Conservation (phyloP, 2,329 filamentous ascomycete species). For the Phaeosphaeriaceae sp. region DNA sequence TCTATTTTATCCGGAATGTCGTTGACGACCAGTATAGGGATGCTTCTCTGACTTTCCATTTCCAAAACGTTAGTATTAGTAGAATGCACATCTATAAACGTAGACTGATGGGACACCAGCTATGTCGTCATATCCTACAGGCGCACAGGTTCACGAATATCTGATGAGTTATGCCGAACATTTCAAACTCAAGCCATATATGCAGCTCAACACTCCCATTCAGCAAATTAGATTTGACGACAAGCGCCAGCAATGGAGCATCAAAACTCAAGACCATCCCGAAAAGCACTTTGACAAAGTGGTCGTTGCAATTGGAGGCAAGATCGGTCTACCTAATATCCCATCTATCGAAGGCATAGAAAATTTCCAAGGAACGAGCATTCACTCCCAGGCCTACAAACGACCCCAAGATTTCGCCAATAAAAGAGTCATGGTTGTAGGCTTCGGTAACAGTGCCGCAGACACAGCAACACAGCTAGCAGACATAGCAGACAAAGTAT, state of each 20-base stretch:
- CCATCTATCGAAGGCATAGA: conserved; percentile 24
- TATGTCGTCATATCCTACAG: conserved; percentile 23
- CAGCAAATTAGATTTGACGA: conserved; percentile 18
- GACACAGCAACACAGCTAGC: conserved; percentile 31
- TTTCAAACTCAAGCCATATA: conserved; percentile 21
- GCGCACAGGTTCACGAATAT: conserved; percentile 28
- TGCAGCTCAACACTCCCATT: conserved; percentile 20
- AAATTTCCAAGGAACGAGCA: conserved; percentile 17
- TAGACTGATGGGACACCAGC: not conserved
- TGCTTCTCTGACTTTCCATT: conserved; percentile 33
- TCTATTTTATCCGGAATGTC: not conserved
- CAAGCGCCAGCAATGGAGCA: conserved; percentile 17
- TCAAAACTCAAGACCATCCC: conserved; percentile 9
- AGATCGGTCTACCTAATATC: conserved; percentile 20
- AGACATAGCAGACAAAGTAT: conserved; percentile 25
- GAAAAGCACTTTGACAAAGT: conserved; percentile 27
- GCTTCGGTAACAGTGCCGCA: conserved; percentile 34
- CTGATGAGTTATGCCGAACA: conserved; percentile 22
- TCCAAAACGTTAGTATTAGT: conserved; percentile 11
- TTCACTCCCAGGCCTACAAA: conserved; percentile 24
- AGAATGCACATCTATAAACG: not conserved
- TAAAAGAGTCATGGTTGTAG: conserved; percentile 32
- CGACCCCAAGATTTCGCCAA: conserved; percentile 14
- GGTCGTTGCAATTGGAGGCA: conserved; percentile 28
- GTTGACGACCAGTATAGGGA: conserved; percentile 6